Base-by-base conservation (phyloP, 495 filamentous ascomycete genomes). In the Xylaria cubensis region DNA sequence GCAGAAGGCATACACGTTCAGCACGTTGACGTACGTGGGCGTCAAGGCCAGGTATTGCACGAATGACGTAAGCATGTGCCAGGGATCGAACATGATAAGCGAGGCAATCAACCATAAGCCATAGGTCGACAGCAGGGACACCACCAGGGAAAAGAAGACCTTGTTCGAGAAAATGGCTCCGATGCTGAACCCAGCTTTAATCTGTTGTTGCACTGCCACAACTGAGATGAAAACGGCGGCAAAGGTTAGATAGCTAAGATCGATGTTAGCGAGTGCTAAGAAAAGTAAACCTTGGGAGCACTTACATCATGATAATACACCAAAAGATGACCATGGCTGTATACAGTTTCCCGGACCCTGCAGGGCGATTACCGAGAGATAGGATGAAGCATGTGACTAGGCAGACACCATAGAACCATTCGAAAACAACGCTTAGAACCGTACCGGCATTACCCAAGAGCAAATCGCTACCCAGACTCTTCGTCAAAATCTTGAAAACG, bases 301-400 rank as follows among this genome's bases (percentile, higher is more conserved):
- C 90, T 78, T 86, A 93, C 87, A 92, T 80, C 92, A 99, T 98
- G 80, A 99, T 95, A 69, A 94, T 85, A 58, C 90, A 92, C 97
- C 97, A 99, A 85, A 98, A 98, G 74, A 94, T 90, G 13, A 98
- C 94, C 93, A 97, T 97, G 21, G 92, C 93, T 88, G 97, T 95
- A 82, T 98, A 99, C 65, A 95, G 91, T 78, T 90, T 92, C 75
- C 94, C 95, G 1, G 94, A 95, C 17, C 97, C 97, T 74, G 94
- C 92, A n/a, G 97, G 97, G 32, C 95, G 90, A 80, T 99, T 99
- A 77, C 97, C 97, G 76, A 99, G 87, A 13, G 97, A 92, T 65
- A 99, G 81, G 58, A 99, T 92, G 82, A 99, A 99, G 81, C 97
- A 99, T 4, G 95, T 92, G 21, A 98, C 90, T 48, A 99, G 86